phyloP scores from a whole-genome alignment of 176 grass and related monocot species.

The Eleusine coracana region DNA sequence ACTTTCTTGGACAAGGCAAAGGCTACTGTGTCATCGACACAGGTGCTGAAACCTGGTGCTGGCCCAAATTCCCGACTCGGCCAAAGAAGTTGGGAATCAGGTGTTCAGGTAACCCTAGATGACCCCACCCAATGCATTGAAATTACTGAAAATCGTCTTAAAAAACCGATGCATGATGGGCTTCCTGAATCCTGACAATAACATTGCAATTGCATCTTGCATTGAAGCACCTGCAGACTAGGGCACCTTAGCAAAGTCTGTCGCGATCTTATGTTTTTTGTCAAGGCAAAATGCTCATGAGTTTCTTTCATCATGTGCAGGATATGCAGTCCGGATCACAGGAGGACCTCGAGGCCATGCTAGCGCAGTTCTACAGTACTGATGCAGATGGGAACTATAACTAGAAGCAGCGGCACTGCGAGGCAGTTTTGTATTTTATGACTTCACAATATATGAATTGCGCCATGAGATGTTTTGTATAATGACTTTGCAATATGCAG shows the following conservation, averaged over 20 bases:
- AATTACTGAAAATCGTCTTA: background rate
- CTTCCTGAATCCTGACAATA: constrained; percentile 35
- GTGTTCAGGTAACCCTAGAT: background rate
- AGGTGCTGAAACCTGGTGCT: background rate
- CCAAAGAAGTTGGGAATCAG: background rate
- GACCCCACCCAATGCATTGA: background rate
- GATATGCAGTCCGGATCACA: constrained; percentile 54
- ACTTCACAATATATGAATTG: background rate
- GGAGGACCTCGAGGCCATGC: constrained; percentile 44
- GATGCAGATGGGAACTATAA: background rate
- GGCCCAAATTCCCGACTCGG: background rate
- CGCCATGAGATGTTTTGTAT: background rate
- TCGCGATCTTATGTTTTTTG: background rate
- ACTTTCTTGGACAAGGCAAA: background rate
- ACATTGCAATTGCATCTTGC: background rate
- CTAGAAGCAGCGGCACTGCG: background rate
- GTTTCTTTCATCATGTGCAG: constrained; percentile 21
- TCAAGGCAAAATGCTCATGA: background rate
- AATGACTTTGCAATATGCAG: background rate
- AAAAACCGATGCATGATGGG: background rate
- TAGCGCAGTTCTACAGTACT: constrained; percentile 3
- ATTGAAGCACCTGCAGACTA: constrained; percentile 40
- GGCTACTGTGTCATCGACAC: background rate
- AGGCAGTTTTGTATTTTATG: constrained; percentile 3
- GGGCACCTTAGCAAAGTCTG: constrained; percentile 41